Percentiles rank a stretch among this genome's conserved stretches.
phyloP scores from a whole-genome alignment of 1,284 basidiomycete genomes.

The Ceratobasidium sp. region DNA sequence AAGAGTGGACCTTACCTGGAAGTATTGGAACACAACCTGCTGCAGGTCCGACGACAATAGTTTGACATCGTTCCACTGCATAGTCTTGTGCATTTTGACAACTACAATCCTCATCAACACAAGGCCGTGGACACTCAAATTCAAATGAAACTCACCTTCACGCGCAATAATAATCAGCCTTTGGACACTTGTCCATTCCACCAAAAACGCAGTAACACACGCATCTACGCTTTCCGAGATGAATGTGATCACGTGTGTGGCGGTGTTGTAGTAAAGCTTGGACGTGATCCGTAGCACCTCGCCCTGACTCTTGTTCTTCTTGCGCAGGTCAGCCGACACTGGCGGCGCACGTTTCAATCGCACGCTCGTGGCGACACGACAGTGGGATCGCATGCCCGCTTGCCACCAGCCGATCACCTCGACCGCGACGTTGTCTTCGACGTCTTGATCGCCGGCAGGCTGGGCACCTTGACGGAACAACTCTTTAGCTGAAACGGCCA shows the following conservation, averaged over 20 bases:
- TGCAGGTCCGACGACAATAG: slow-evolving; percentile 86
- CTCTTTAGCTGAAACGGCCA: slow-evolving; percentile 81
- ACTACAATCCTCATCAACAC: slow-evolving; percentile 57
- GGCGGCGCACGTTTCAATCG: slow-evolving; percentile 87
- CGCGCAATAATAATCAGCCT: slow-evolving; percentile 92
- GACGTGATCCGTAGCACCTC: slow-evolving; percentile 75
- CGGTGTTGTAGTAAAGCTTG: slow-evolving; percentile 84
- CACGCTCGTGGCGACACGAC: slow-evolving; percentile 75
- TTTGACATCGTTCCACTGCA: slow-evolving; percentile 72
- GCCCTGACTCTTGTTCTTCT: slow-evolving; percentile 44
- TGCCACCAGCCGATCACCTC: slow-evolving; percentile 92
- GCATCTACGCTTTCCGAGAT: slow-evolving; percentile 82
- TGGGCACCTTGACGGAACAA: slow-evolving; percentile 77
- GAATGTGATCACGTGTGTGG: slow-evolving; percentile 84
- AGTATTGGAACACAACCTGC: slow-evolving; percentile 84
- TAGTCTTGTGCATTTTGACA: slow-evolving; percentile 76
- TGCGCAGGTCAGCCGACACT: slow-evolving; percentile 61
- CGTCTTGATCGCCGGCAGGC: slow-evolving; percentile 82
- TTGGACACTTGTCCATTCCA: slow-evolving; percentile 88
- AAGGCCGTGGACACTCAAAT: slow-evolving; percentile 27
- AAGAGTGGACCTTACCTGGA: slow-evolving; percentile 45
- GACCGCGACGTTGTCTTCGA: slow-evolving; percentile 77
- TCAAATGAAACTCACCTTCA: slow-evolving; percentile 63
- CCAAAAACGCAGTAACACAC: slow-evolving; percentile 85
- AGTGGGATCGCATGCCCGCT: slow-evolving; percentile 59